Conservation (phyloP, 352 stramenopile genomes). For the Pythium chondricola region DNA sequence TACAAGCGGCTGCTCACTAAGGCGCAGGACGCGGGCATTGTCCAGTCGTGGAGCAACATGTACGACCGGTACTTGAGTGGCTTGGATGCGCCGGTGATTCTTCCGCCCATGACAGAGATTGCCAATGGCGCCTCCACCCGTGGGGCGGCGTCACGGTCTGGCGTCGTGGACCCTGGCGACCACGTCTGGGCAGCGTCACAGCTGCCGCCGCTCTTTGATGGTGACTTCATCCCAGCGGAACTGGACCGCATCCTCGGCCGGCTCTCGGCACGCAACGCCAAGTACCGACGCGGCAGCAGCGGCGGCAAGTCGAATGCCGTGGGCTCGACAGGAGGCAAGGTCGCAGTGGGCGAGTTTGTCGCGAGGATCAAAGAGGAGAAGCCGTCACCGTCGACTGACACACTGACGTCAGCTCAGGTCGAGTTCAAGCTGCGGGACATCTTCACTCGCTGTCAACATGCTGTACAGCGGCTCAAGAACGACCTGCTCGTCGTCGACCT, state of each 20-base stretch:
- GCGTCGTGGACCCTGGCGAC: constrained; percentile 86
- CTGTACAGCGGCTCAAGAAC: constrained; percentile 65
- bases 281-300: constrained; percentile 34
- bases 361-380: constrained; percentile 47
- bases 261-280: constrained; percentile 56
- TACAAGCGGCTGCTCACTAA: constrained; percentile 88
- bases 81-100: background rate
- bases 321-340: constrained; percentile 41
- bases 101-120: too few species aligned
- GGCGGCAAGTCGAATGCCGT: constrained; percentile 38
- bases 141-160: constrained; percentile 42
- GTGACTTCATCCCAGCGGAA: constrained; percentile 72
- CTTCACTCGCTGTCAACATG: constrained; percentile 51
- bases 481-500: constrained; percentile 81
- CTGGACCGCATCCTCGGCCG: constrained; percentile 68
- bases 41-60: constrained; percentile 57
- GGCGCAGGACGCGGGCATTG: constrained; percentile 53
- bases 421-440: constrained; percentile 65
- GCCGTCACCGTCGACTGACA: constrained; percentile 6
- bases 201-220: constrained; percentile 75
- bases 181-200: constrained; percentile 50
- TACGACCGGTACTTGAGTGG: constrained; percentile 63
- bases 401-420: constrained; percentile 21
- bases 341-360: constrained; percentile 23
- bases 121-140: constrained; percentile 32